Base-by-base conservation (phyloP, 306 rosid species). In the Cicer cuneatum region DNA sequence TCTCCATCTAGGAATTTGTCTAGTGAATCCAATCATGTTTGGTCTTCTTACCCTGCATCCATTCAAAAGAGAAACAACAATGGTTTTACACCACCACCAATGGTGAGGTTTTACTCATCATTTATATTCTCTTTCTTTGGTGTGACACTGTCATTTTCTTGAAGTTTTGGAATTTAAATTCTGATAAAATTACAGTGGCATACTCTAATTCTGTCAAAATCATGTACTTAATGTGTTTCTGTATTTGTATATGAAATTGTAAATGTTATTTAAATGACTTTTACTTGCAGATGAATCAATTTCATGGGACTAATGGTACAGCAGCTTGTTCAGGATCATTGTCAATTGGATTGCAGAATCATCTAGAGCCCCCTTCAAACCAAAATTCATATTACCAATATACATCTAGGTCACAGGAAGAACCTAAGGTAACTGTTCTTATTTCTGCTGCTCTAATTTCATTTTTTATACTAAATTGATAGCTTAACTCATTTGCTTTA, bases 301-400 rank as follows among this genome's bases (percentile, higher is more conserved):
- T 78, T 72, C 76, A 56, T 10, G 91, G 87, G 10, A 67, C 74
- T 35, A 53, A 57, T 8, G 42, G 61, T 2, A 48, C 51, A 8
- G 43, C 69, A 6, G 33, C 60, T 60, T 77, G 71, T 8, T 72
- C 84, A 19, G 77, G 64, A 76, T 15, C 78, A 49, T 74, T 79
- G 12, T 41, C 89, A 9, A 67, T 56, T 4, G 85, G 74, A 79
- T 24, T 42, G 67, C 66, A 62, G 15, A 72, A 79, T 83, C 83
- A 68, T 45, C 11, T 52, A 72, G 93, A 92, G 88, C 91, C 81
- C 88, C 96, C 97, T 92, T 92, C 97, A 82, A 86, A 61, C 96
- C 93, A 89, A 89, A 89, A 51, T 67, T 77, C 82, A 1, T 29
- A 16, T 73, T 78, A 69, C 53, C 83, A 75, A 33, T 47, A 58